Percentiles rank a stretch among this genome's conserved stretches.
These are phyloP conservation scores for Yamadazyma taylorii DNA, from an alignment of 1,139 yeast genomes.

Conservation along the genomic window DNA sequence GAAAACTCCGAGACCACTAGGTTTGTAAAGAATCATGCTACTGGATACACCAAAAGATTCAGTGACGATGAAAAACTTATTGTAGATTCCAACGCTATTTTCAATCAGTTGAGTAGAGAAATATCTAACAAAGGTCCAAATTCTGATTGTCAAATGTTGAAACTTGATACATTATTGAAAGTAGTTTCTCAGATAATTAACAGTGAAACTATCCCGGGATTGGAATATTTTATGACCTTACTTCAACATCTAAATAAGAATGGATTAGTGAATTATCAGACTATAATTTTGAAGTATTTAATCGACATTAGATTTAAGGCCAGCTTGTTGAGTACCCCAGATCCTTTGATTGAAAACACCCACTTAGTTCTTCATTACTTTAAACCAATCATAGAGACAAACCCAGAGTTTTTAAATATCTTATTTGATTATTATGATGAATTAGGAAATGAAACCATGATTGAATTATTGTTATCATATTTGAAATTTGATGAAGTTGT, in stretches of 20 bases:
- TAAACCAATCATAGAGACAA: slow-evolving; percentile 13
- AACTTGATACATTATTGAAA: slow-evolving; percentile 5
- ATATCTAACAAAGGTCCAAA: too few relatives aligned
- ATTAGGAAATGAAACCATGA: slow-evolving; percentile 10
- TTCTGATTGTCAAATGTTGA: slow-evolving; percentile 1
- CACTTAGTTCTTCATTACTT: slow-evolving; percentile 8
- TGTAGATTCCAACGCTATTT: slow-evolving; percentile 1
- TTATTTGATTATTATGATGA: slow-evolving; percentile 30
- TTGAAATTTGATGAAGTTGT: slow-evolving; percentile 30
- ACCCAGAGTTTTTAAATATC: slow-evolving; percentile 29
- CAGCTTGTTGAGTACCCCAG: slow-evolving; percentile 5
- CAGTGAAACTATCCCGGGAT: slow-evolving; percentile 10
- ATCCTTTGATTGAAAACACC: slow-evolving; percentile 1
- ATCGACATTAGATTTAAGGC: slow-evolving; percentile 7
- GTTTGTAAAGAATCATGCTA: slow-evolving; percentile 7
- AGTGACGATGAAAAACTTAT: slow-evolving; percentile 4
- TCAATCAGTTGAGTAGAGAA: background rate
- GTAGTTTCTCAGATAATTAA: slow-evolving; percentile 3
- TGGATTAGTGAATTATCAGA: slow-evolving; percentile 8
- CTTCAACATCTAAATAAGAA: slow-evolving; percentile 7
- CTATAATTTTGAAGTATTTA: slow-evolving; percentile 11
- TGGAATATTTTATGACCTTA: slow-evolving; percentile 7
- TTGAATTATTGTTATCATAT: slow-evolving; percentile 28
- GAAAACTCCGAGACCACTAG: slow-evolving; percentile 19
- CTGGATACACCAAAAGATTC: slow-evolving; percentile 6